Evolutionary conservation across 2,329 filamentous ascomycete species (phyloP).

Genomic region (Juglanconis oblonga): DNA sequence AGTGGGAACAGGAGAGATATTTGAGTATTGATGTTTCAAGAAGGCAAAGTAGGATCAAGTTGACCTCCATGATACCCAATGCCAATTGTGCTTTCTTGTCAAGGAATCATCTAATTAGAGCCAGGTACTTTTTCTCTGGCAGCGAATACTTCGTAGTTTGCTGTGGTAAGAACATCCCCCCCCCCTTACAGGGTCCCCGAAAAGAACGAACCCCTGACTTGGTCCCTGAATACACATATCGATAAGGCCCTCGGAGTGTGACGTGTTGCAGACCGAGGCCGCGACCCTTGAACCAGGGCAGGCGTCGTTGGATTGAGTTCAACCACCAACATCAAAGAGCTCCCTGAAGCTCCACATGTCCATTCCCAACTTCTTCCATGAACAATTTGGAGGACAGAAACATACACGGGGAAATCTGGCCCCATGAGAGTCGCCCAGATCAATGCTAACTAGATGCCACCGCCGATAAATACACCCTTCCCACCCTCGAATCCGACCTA

Average conservation of each 20-base stretch:
- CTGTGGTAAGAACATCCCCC: no score
- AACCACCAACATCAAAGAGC: neutral
- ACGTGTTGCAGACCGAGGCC: neutral
- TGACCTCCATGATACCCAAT: no score
- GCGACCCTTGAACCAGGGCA: neutral
- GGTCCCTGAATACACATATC: no score
- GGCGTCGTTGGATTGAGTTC: neutral
- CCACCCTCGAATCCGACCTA: slow-evolving; percentile 4
- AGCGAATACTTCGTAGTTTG: no score
- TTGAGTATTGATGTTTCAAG: neutral
- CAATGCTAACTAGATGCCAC: slow-evolving; percentile 1
- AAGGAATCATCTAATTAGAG: no score
- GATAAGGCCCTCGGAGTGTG: no score
- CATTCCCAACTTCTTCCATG: neutral
- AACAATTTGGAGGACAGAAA: neutral
- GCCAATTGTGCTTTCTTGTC: no score
- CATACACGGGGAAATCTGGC: no score
- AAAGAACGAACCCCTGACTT: no score
- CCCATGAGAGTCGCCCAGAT: neutral
- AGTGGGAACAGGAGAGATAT: neutral
- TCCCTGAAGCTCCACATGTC: neutral
- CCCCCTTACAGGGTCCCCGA: no score
- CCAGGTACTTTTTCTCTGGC: no score
- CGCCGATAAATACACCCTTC: neutral
- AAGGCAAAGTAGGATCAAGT: neutral